Evolutionary conservation across 352 stramenopile genomes (phyloP).

Genomic region (Globisporangium viniferum): DNA sequence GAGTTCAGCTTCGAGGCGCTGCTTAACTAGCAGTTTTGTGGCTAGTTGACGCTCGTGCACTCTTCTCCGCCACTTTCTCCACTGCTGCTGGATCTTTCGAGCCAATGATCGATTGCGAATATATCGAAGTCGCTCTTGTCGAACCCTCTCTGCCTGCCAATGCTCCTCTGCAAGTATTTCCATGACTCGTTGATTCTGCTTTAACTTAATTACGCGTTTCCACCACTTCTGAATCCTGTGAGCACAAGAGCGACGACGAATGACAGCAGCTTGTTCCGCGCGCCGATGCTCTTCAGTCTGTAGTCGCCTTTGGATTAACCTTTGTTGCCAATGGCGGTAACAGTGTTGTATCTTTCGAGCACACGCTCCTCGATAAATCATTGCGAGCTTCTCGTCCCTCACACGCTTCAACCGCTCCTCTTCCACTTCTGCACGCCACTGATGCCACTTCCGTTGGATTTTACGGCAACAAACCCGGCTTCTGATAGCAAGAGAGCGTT

Average conservation of each 20-base stretch:
- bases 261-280: slow-evolving; percentile 4
- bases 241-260: slow-evolving; percentile 2
- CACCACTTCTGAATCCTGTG: slow-evolving; percentile 2
- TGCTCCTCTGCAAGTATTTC: not conserved
- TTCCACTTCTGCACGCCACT: not conserved
- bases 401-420: not conserved
- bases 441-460: slow-evolving; percentile 11
- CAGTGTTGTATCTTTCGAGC: slow-evolving; percentile 10
- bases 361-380: not conserved
- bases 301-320: not conserved
- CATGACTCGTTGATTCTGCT: not conserved
- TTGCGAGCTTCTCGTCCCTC: not conserved
- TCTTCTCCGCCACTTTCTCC: slow-evolving; percentile 10
- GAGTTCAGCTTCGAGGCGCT: not conserved
- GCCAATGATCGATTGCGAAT: not conserved
- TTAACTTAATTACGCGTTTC: not conserved
- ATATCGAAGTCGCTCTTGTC: not conserved
- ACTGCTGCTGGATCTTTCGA: slow-evolving; percentile 13
- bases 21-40: not conserved
- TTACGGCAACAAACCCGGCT: slow-evolving; percentile 12
- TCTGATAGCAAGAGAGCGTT: slow-evolving; percentile 9
- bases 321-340: not conserved
- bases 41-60: slow-evolving; percentile 13
- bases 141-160: not conserved
- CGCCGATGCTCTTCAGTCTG: slow-evolving; percentile 6